Evolutionary conservation across 2,329 filamentous ascomycete species (phyloP), one percentile per base, ranked within the genome.

Genomic region (Sarocladium oryzae): DNA sequence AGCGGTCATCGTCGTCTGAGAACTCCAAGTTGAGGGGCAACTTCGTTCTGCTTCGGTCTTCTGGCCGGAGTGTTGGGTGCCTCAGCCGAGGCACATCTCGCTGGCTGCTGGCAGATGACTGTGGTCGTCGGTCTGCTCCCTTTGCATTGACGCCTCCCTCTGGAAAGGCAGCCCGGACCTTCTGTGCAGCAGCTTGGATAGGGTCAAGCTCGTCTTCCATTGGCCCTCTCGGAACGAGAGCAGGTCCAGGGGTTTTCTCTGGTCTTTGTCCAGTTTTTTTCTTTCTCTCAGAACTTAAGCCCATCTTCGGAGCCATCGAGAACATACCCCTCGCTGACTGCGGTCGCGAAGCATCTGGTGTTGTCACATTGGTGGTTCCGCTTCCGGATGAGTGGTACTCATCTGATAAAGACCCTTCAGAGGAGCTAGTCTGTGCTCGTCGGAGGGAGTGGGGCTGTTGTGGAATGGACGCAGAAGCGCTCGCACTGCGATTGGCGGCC

Each of bases 281-380:
- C 21, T 49, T 49, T 5, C 37, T 49, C 3, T 37, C 30, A 16
- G 11, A 37, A 8, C 13, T 18, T 5, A 15, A 13, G 5, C 10
- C 30, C 24, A 18, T 24, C 32, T 49, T 37, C 6, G 46, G 28
- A 4, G 16, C 32, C 7, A 51, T 49, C 3, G 60, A 57, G 0
- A 61, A 58, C 16, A 65, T 53, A 1, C 61, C 63, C 55, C 63
- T 66, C 50, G 69, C 69, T 1, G 70, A 73, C 45, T 71, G 65
- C 0, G 70, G 67, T 11, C 69, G 64, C 1, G 70, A 71, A 0
- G 66, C 68, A 50, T 69, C 63, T 1, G 70, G 70, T 4, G 70
- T 73, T 51, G 68, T 68, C 16, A 64, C 60, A 8, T 57, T 57
- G 4, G 70, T 73, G 51, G 68, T 68, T 16, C 64, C 59, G 7